A percentile compares a stretch with the other conserved stretches of the same genome.
Evolutionary conservation across 768 basidiomycete genomes (phyloP).

Genomic region (Glaciozyma antarctica): DNA sequence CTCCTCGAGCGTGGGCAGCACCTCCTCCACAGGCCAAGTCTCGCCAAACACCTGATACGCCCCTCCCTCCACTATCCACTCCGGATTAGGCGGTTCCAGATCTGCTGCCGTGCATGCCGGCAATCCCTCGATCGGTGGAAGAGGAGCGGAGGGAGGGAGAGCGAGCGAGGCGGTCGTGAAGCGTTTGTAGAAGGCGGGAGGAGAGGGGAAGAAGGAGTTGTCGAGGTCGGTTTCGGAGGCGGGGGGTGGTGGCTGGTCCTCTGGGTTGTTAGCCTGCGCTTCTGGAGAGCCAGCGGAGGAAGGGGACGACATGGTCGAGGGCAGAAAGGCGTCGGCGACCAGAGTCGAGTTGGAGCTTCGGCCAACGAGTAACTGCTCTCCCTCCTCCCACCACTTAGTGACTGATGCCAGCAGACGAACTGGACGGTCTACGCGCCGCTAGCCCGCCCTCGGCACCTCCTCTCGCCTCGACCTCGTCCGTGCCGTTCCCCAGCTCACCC

Average conservation of each 20-base stretch:
- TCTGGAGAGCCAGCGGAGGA: no score
- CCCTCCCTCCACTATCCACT: conserved; percentile 82
- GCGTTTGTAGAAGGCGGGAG: conserved; percentile 70
- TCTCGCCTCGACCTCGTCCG: no score
- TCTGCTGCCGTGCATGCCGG: conserved; percentile 40
- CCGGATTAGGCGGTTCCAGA: conserved; percentile 76
- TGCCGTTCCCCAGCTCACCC: no score
- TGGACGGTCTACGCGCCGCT: no score
- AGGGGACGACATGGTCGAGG: neutral
- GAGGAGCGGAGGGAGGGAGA: conserved; percentile 51
- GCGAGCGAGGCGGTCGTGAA: conserved; percentile 66
- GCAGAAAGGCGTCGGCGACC: no score
- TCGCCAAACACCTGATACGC: conserved; percentile 78
- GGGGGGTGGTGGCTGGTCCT: no score
- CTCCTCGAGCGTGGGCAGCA: conserved; percentile 69
- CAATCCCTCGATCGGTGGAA: conserved; percentile 33
- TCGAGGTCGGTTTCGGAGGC: conserved; percentile 13
- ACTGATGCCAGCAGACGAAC: no score
- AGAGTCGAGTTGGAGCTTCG: no score
- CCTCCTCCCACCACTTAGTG: no score
- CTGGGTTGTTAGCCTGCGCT: no score
- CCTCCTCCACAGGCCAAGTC: conserved; percentile 81
- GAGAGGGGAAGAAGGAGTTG: conserved; percentile 58
- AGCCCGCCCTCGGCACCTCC: no score
- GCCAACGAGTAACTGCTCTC: no score